phyloP scores from a whole-genome alignment of 1,284 basidiomycete genomes.

The Apiotrichum gamsii region DNA sequence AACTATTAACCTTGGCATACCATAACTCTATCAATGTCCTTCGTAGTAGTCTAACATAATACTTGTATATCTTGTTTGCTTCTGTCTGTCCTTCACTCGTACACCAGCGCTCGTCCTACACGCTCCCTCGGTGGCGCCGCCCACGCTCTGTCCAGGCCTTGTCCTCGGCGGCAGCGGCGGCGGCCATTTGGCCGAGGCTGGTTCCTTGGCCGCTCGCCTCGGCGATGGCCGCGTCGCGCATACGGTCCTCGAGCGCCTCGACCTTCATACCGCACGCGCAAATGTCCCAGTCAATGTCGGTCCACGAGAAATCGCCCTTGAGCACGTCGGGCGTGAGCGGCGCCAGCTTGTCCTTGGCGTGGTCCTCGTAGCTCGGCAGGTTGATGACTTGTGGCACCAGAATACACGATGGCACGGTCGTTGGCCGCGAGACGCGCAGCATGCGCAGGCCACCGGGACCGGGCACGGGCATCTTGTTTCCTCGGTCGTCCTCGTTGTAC shows the following conservation, averaged over 20 bases:
- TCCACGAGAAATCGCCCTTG: neutral
- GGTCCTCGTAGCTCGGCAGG: conserved; percentile 13
- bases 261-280: conserved; percentile 32
- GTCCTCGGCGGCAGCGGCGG: conserved; percentile 3
- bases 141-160: conserved; percentile 2
- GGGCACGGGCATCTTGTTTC: conserved; percentile 6
- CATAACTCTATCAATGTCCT: too few species aligned
- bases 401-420: conserved; percentile 25
- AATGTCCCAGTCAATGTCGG: conserved; percentile 12
- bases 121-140: neutral
- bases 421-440: conserved; percentile 23
- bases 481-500: conserved; percentile 23
- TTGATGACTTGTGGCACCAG: conserved; percentile 12
- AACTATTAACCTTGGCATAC: too few species aligned
- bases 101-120: too few species aligned
- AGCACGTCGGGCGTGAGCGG: neutral
- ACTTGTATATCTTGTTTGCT: too few species aligned
- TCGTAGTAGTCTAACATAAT: too few species aligned
- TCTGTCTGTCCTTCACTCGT: too few species aligned
- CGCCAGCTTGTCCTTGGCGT: conserved; percentile 2
- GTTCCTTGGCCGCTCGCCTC: neutral
- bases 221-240: conserved; percentile 6
- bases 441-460: conserved; percentile 28
- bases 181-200: neutral
- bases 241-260: conserved; percentile 28